phyloP scores from a whole-genome alignment of 1,284 basidiomycete species.

The Porodaedalea pini region DNA sequence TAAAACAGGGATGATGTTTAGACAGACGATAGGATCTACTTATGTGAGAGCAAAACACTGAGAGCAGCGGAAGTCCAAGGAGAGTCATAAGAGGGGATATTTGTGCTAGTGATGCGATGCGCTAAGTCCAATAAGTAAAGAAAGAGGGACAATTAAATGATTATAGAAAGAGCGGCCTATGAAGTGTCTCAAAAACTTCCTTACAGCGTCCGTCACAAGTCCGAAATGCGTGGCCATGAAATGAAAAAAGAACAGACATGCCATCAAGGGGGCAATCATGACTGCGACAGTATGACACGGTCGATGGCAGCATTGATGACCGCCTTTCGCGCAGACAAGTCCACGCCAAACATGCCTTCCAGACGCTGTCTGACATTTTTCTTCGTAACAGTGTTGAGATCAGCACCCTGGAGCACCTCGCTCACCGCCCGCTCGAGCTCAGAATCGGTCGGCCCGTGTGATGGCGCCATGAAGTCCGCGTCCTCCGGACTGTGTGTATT shows the following conservation, averaged over 20 bases:
- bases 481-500: conserved; percentile 50
- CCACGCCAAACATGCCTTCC: conserved; percentile 74
- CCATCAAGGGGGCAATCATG: conserved; percentile 5
- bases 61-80: conserved; percentile 3
- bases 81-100: not conserved
- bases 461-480: conserved; percentile 38
- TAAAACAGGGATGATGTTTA: not conserved
- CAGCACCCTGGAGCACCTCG: conserved; percentile 68
- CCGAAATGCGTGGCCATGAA: not conserved
- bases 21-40: conserved; percentile 7
- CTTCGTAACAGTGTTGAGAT: conserved; percentile 88
- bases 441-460: conserved; percentile 53
- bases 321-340: conserved; percentile 61
- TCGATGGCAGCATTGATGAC: conserved; percentile 73
- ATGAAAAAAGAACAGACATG: conserved; percentile 3
- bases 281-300: conserved; percentile 29
- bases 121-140: conserved; percentile 1
- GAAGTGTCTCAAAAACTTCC: not conserved
- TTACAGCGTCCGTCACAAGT: conserved; percentile 6
- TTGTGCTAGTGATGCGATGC: not conserved
- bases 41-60: conserved; percentile 5
- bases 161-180: not conserved
- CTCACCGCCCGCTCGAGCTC: conserved; percentile 74
- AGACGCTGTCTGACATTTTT: conserved; percentile 80
- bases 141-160: conserved; percentile 3